A percentile compares a stretch with the other conserved stretches of the same genome.
Conservation (phyloP, 2,329 filamentous ascomycete species). For the Pseudocercospora pini-densiflorae region DNA sequence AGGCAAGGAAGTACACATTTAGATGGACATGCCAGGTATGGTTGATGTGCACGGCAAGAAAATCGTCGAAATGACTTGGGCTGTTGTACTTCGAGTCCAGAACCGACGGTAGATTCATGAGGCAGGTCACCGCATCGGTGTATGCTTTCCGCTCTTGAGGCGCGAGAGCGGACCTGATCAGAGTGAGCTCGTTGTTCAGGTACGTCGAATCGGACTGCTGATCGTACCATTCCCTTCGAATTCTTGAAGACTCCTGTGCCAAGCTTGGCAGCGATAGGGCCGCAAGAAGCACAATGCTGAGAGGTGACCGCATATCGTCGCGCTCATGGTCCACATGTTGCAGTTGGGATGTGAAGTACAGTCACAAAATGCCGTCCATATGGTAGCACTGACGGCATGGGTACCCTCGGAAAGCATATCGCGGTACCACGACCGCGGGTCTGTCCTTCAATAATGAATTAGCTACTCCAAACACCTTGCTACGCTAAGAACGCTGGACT, state of each 20-base stretch:
- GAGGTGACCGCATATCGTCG: not conserved
- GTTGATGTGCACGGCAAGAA: constrained; percentile 30
- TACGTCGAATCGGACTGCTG: not conserved
- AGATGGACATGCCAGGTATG: constrained; percentile 26
- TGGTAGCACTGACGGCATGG: not conserved
- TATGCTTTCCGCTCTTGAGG: not conserved
- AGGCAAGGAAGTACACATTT: constrained; percentile 35
- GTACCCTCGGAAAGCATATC: not conserved
- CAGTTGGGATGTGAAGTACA: not conserved
- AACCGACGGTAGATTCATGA: not conserved
- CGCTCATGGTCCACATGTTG: not conserved
- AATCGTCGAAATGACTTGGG: constrained; percentile 1
- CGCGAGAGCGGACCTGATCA: not conserved
- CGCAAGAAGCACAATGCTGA: not conserved
- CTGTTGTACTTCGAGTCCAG: not conserved
- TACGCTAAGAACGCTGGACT: constrained; percentile 20
- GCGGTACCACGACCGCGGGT: not conserved
- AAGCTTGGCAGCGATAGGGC: not conserved
- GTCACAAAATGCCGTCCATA: not conserved
- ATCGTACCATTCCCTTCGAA: not conserved
- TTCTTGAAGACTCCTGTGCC: not conserved
- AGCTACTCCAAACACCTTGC: constrained; percentile 15
- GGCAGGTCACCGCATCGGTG: not conserved
- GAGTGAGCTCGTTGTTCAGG: not conserved
- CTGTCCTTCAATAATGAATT: not conserved